A percentile compares a stretch with the other conserved stretches of the same genome.
Evolutionary conservation across 805 yeast species (phyloP).

Genomic region (Pachysolen tannophilus): DNA sequence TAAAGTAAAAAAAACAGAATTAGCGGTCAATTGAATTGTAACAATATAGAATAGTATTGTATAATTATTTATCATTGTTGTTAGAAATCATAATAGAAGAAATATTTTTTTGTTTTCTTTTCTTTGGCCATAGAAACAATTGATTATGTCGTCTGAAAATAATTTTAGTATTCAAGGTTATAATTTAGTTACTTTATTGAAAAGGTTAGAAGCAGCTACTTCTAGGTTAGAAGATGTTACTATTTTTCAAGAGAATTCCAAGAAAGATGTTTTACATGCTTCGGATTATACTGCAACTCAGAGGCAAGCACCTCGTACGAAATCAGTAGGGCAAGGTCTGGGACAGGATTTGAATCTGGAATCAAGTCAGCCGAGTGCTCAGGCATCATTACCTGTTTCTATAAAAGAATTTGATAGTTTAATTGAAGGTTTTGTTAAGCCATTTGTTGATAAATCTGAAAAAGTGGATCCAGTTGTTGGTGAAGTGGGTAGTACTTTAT

Average conservation of each 20-base stretch:
- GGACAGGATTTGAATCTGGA: too few species aligned
- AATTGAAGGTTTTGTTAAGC: slow-evolving; percentile 43
- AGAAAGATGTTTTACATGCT: slow-evolving; percentile 8
- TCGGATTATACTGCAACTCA: slow-evolving; percentile 10
- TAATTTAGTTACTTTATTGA: slow-evolving; percentile 73
- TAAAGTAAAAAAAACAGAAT: slow-evolving; percentile 2
- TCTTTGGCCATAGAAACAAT: too few species aligned
- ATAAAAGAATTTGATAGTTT: slow-evolving; percentile 42
- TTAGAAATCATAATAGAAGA: too few species aligned
- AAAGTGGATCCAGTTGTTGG: slow-evolving; percentile 50
- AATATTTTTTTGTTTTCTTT: too few species aligned
- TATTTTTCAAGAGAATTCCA: slow-evolving; percentile 54
- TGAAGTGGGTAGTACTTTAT: slow-evolving; percentile 41
- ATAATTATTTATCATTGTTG: too few species aligned
- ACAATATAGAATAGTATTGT: too few species aligned
- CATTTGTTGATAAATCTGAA: slow-evolving; percentile 48
- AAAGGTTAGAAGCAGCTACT: slow-evolving; percentile 85
- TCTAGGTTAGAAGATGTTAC: slow-evolving; percentile 88
- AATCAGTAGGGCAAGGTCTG: background rate
- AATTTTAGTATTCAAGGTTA: slow-evolving; percentile 69
- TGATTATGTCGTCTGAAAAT: slow-evolving; percentile 25
- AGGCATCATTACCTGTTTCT: slow-evolving; percentile 1
- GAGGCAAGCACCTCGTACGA: slow-evolving; percentile 7
- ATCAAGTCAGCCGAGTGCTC: slow-evolving; percentile 3
- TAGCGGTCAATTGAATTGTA: slow-evolving; percentile 1